These are phyloP conservation scores for Apiospora saccharicola DNA, from an alignment of 2,329 filamentous ascomycete genomes.

Conservation along the genomic window DNA sequence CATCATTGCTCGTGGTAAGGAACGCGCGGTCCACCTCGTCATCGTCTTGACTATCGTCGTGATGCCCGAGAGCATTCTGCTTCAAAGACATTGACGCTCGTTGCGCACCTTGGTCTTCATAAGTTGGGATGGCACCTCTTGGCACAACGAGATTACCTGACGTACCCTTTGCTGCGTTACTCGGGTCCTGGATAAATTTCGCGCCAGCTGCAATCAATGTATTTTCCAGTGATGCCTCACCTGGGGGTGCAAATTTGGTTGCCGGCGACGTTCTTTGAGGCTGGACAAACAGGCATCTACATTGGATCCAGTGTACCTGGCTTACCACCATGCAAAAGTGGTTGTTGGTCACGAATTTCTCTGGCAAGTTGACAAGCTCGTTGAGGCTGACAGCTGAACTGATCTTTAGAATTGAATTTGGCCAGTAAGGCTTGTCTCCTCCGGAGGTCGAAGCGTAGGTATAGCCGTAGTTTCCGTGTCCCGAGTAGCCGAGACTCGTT, in stretches of 20 bases:
- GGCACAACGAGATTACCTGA: slow-evolving; percentile 40
- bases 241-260: too few species aligned
- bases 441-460: slow-evolving; percentile 12
- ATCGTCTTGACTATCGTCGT: slow-evolving; percentile 54
- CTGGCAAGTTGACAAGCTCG: slow-evolving; percentile 81
- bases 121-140: slow-evolving; percentile 42
- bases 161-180: slow-evolving; percentile 31
- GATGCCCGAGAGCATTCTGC: slow-evolving; percentile 35
- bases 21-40: slow-evolving; percentile 47
- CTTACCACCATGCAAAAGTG: slow-evolving; percentile 74
- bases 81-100: slow-evolving; percentile 22
- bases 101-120: neutral
- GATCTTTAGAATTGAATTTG: slow-evolving; percentile 69
- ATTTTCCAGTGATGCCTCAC: too few species aligned
- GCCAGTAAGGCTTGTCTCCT: slow-evolving; percentile 58
- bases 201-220: neutral
- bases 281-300: slow-evolving; percentile 77
- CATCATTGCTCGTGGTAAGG: slow-evolving; percentile 46
- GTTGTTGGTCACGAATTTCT: slow-evolving; percentile 59
- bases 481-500: slow-evolving; percentile 52
- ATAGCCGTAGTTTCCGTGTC: neutral
- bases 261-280: neutral
- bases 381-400: slow-evolving; percentile 74
- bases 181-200: slow-evolving; percentile 37
- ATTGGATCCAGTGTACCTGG: slow-evolving; percentile 87